Evolutionary conservation across 2,329 filamentous ascomycete genomes (phyloP), one percentile per base, ranked within the genome.

Genomic region (Exophiala calicioides): DNA sequence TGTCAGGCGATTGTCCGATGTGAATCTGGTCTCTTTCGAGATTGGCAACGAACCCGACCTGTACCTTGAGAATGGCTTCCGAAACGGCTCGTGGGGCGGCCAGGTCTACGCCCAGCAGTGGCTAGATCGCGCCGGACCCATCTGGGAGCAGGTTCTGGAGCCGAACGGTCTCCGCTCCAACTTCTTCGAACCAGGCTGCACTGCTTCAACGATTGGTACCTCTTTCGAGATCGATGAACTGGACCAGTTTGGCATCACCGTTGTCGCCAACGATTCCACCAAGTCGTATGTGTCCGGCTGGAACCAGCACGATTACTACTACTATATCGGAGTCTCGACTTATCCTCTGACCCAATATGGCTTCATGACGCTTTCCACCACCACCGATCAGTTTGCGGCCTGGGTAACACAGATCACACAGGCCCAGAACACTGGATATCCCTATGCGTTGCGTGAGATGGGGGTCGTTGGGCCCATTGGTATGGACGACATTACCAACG

Each of bases 251-350:
- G 70, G 69, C 24, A 70, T 76, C 47, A 62, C 64, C 33, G 56
- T 60, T 5, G 53, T 59, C 9, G 61, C 62, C 16, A 67, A 70
- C 27, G 66, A 65, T 33, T 62, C 64, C 23, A 59, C 61, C 26
- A 24, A 53, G 18, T 35, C 44, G 13, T 70, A 66, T 52, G 59
- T 74, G 47, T 58, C 68, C 12, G 64, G 62, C 20, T 77, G 73
- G 74, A 77, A 77, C 52, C 74, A 77, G 61, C 75, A 78, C 59
- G 71, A 77, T 58, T 78, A 77, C 62, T 76, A 72, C 57, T 76
- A 76, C 56, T 77, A 74, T 58, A 69, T 77, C 49, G 71, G 68
- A 23, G 72, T 77, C 3, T 72, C 74, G 4, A 59, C 58, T 1
- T 68, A 66, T 41, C 59, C 65, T 2, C 57, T 78, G 30, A 75